Evolutionary conservation across 495 filamentous ascomycete species (phyloP).

Genomic region (Xylaria nigripes): DNA sequence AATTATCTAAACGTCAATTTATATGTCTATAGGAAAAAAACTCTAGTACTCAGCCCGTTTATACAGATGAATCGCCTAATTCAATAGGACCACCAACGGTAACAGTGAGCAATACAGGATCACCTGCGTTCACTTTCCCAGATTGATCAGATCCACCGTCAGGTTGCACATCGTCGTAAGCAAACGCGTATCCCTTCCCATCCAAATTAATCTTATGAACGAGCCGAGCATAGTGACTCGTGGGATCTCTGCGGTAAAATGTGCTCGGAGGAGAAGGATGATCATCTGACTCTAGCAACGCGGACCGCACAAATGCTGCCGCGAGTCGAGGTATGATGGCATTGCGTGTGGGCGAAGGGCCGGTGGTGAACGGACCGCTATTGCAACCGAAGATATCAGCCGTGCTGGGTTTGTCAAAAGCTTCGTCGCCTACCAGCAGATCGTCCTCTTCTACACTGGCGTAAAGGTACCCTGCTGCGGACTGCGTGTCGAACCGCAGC

Average conservation of each 20-base stretch:
- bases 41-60: not conserved
- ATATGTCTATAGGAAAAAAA: not conserved
- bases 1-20: not conserved
- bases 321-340: slow-evolving; percentile 55
- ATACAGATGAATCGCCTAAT: not conserved
- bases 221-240: slow-evolving; percentile 66
- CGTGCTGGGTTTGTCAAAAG: slow-evolving; percentile 51
- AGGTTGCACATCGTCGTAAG: slow-evolving; percentile 69
- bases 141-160: slow-evolving; percentile 54
- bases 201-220: slow-evolving; percentile 60
- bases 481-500: slow-evolving; percentile 36
- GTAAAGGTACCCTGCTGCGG: slow-evolving; percentile 23
- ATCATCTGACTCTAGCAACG: slow-evolving; percentile 40
- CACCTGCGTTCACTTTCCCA: slow-evolving; percentile 55
- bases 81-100: slow-evolving; percentile 50
- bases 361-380: slow-evolving; percentile 58
- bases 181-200: slow-evolving; percentile 66
- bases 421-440: slow-evolving; percentile 36
- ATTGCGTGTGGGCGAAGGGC: slow-evolving; percentile 47
- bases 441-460: slow-evolving; percentile 18
- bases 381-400: slow-evolving; percentile 67
- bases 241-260: slow-evolving; percentile 51
- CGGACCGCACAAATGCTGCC: slow-evolving; percentile 62
- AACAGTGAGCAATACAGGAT: slow-evolving; percentile 55
- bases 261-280: slow-evolving; percentile 45